Percentiles rank a stretch among this genome's conserved stretches.
Evolutionary conservation across 345 rosid species (phyloP).

Genomic region (Lumnitzera racemosa): DNA sequence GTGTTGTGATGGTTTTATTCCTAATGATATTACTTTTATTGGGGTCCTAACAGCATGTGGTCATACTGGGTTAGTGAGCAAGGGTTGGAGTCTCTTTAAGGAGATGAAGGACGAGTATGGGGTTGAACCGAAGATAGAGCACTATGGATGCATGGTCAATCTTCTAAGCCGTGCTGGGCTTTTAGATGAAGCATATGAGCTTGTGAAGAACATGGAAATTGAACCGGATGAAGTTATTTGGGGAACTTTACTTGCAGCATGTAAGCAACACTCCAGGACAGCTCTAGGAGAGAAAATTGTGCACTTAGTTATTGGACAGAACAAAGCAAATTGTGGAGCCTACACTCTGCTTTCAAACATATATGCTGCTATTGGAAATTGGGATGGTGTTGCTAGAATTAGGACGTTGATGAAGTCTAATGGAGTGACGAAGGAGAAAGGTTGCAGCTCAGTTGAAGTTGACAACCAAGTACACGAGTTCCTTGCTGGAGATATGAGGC

Average conservation of each 20-base stretch:
- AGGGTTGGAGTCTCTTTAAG: slow-evolving; percentile 47
- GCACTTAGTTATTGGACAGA: slow-evolving; percentile 40
- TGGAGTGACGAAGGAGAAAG: slow-evolving; percentile 54
- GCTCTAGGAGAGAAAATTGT: slow-evolving; percentile 58
- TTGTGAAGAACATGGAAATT: slow-evolving; percentile 35
- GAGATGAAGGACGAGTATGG: slow-evolving; percentile 43
- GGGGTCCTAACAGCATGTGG: slow-evolving; percentile 59
- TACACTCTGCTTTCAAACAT: slow-evolving; percentile 63
- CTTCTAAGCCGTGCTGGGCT: slow-evolving; percentile 60
- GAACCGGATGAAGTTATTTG: slow-evolving; percentile 56
- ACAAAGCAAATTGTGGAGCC: slow-evolving; percentile 52
- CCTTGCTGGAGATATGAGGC: slow-evolving; percentile 43
- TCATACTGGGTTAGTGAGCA: slow-evolving; percentile 62
- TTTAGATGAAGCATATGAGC: slow-evolving; percentile 44
- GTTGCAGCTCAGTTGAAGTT: slow-evolving; percentile 59
- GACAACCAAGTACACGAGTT: slow-evolving; percentile 44
- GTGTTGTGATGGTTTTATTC: slow-evolving; percentile 30
- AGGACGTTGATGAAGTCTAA: slow-evolving; percentile 70
- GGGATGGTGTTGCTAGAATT: slow-evolving; percentile 49
- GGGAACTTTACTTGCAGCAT: slow-evolving; percentile 66
- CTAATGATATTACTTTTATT: slow-evolving; percentile 54
- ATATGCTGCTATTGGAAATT: slow-evolving; percentile 48
- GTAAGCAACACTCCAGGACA: slow-evolving; percentile 48
- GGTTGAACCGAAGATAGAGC: slow-evolving; percentile 66
- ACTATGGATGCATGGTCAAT: slow-evolving; percentile 74